phyloP scores from a whole-genome alignment of 2,329 filamentous ascomycete genomes.

The Tolypocladium ovalisporum region DNA sequence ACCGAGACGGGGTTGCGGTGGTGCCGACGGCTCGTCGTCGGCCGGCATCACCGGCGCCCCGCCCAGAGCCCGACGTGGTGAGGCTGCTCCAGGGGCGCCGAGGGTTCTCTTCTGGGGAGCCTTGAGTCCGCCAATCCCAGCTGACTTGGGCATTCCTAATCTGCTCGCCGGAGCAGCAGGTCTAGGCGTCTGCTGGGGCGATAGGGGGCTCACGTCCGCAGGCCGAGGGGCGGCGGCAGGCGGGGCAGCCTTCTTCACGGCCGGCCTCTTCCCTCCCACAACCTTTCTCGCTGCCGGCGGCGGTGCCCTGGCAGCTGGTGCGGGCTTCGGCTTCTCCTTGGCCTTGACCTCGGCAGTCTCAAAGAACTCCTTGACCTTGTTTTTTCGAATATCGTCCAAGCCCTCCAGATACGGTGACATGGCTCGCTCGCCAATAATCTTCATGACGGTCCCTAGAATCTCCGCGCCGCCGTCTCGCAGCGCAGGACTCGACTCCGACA shows the following conservation, averaged over 20 bases:
- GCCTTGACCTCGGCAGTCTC: conserved; percentile 46
- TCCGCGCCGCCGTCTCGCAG: conserved; percentile 85
- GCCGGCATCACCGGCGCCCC: conserved; percentile 34
- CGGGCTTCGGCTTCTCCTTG: conserved; percentile 69
- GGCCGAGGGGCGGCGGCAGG: conserved; percentile 27
- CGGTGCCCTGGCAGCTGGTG: conserved; percentile 45
- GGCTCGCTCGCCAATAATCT: conserved; percentile 91
- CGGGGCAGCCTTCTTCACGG: conserved; percentile 33
- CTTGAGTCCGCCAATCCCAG: conserved; percentile 45
- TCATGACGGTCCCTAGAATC: conserved; percentile 90
- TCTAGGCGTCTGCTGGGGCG: conserved; percentile 47
- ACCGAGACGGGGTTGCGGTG: conserved; percentile 53
- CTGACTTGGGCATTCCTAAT: conserved; percentile 42
- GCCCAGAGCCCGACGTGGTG: conserved; percentile 41
- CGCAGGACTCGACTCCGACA: conserved; percentile 79
- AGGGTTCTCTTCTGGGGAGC: conserved; percentile 46
- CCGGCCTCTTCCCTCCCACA: conserved; percentile 29
- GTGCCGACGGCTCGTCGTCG: conserved; percentile 48
- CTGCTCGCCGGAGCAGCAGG: conserved; percentile 35
- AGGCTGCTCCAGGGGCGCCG: conserved; percentile 36
- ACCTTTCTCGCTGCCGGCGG: conserved; percentile 36
- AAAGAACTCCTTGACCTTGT: conserved; percentile 88
- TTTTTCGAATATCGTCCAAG: conserved; percentile 89
- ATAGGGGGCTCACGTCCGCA: conserved; percentile 40
- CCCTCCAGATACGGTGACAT: conserved; percentile 91